A percentile compares a stretch with the other conserved stretches of the same genome.
phyloP scores from a whole-genome alignment of 106 monocot genomes.

The Hemerocallis citrina region DNA sequence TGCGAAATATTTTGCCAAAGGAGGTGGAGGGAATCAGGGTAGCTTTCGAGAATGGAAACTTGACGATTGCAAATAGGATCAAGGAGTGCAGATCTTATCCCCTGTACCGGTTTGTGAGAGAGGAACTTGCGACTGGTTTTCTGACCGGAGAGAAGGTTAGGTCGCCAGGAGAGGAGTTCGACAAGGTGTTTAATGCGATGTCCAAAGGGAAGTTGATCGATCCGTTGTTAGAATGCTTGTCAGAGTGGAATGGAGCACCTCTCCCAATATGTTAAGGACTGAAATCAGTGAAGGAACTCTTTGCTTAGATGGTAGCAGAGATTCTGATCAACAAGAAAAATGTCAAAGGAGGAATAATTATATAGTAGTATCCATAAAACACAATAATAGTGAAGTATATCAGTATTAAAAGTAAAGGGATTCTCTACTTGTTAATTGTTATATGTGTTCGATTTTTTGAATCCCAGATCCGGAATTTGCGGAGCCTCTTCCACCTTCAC shows the following conservation, averaged over 20 bases:
- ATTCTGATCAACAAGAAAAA: too few species aligned
- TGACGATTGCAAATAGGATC: constrained; percentile 36
- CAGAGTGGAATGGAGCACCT: constrained; percentile 39
- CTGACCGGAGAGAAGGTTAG: constrained; percentile 50
- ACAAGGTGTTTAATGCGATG: constrained; percentile 36
- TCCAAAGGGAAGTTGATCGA: constrained; percentile 23
- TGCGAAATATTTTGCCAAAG: constrained; percentile 39
- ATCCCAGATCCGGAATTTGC: too few species aligned
- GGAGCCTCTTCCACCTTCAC: too few species aligned
- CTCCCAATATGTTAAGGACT: constrained; percentile 32
- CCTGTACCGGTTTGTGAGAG: constrained; percentile 50
- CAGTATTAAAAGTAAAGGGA: too few species aligned
- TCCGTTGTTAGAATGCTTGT: constrained; percentile 36
- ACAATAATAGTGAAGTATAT: too few species aligned
- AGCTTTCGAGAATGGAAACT: constrained; percentile 29
- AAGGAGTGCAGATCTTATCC: constrained; percentile 60
- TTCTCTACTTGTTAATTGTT: too few species aligned
- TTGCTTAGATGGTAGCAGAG: too few species aligned
- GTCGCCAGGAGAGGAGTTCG: constrained; percentile 57
- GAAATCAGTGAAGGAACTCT: too few species aligned
- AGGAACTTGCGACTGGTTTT: constrained; percentile 43
- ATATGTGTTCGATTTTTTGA: too few species aligned
- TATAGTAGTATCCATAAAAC: too few species aligned
- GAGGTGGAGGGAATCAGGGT: constrained; percentile 42
- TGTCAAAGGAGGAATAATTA: too few species aligned